Conservation (phyloP, 306 rosid genomes). For the Quillaja saponaria region DNA sequence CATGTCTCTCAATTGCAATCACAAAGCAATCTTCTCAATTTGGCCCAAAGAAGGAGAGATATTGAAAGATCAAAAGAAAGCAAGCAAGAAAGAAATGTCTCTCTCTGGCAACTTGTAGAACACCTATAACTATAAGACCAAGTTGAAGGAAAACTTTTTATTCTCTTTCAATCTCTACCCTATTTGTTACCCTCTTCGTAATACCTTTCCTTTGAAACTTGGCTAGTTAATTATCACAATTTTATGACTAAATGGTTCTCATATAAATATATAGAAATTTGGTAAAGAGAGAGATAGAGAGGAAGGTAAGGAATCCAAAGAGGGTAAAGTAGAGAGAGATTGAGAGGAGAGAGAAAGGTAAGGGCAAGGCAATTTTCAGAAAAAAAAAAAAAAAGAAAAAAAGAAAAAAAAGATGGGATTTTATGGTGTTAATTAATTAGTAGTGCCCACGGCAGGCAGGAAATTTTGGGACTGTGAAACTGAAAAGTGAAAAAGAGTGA, state of each 20-base stretch:
- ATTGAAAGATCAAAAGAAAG: neutral
- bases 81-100: neutral
- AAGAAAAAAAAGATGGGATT: constrained; percentile 16
- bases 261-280: constrained; percentile 46
- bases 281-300: constrained; percentile 20
- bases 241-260: constrained; percentile 42
- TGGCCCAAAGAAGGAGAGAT: neutral
- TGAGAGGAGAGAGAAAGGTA: constrained; percentile 19
- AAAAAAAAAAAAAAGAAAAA: neutral
- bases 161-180: constrained; percentile 35
- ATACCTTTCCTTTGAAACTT: constrained; percentile 25
- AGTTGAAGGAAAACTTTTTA: constrained; percentile 42
- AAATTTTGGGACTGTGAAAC: constrained; percentile 78
- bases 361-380: constrained; percentile 17
- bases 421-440: constrained; percentile 25
- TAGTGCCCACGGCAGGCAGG: constrained; percentile 57
- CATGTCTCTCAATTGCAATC: constrained; percentile 46
- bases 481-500: constrained; percentile 32
- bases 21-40: neutral
- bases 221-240: constrained; percentile 43
- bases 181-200: neutral
- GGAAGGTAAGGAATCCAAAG: constrained; percentile 52
- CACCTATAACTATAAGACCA: neutral
- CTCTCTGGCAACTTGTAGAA: constrained; percentile 29
- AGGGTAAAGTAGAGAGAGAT: neutral